Evolutionary conservation across 2,329 filamentous ascomycete species (phyloP).

Genomic region (Botrytis hyacinthi): DNA sequence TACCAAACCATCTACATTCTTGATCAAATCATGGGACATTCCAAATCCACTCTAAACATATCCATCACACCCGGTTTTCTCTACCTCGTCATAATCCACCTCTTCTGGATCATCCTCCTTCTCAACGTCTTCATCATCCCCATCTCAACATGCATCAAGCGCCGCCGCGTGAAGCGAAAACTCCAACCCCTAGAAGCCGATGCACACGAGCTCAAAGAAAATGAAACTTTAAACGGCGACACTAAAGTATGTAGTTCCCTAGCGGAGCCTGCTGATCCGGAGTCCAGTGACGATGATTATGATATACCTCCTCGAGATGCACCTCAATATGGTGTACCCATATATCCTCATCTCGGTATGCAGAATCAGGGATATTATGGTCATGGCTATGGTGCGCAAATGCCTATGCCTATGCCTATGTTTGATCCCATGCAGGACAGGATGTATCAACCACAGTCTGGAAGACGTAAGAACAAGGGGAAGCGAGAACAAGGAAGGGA

Average conservation of each 20-base stretch:
- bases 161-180: background rate
- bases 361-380: background rate
- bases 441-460: background rate
- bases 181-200: no score
- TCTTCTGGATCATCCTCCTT: background rate
- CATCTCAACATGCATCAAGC: background rate
- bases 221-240: background rate
- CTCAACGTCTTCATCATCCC: background rate
- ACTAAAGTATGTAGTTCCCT: background rate
- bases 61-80: background rate
- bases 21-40: background rate
- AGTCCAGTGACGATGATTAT: background rate
- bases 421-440: background rate
- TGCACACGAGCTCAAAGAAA: background rate
- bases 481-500: background rate
- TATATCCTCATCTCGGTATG: background rate
- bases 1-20: background rate
- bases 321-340: no score
- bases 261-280: background rate
- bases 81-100: background rate
- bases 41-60: background rate
- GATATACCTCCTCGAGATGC: background rate
- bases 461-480: background rate
- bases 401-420: background rate
- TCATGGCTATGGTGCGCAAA: background rate